Evolutionary conservation across 768 basidiomycete species (phyloP), one percentile per base, ranked within the genome.

Genomic region (Boletus vermiculosoides): DNA sequence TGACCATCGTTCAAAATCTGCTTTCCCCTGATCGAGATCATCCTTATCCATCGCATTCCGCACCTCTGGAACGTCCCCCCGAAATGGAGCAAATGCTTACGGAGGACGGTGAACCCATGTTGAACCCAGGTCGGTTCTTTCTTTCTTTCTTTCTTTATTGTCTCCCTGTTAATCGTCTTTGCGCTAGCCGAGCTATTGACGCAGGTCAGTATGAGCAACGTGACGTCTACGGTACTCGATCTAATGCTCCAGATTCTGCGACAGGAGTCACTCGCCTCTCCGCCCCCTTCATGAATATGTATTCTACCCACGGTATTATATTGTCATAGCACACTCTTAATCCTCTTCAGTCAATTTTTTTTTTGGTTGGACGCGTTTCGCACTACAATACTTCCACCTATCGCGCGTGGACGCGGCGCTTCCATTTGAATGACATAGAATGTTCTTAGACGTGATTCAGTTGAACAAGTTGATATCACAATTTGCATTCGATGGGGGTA

Each of bases 221-320:
- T 41, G 58, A 59, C 44, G 31, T 52, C 46, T 34, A 53, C 50
- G 28, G n/a, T 50, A 45, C 54, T 56, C 52, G 68, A 69, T 67
- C 72, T 73, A 60, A 72, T 71, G 66, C 47, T 63, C 50, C 65
- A 56, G 25, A 52, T 55, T 59, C 51, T 63, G 55, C 54, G 50
- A 47, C 66, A 85, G 83, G 83, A 85, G 71, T 84, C 84, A n/a
- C 75, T 85, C 36, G 83, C 84, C 52, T 84, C 84, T n/a, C 83
- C 84, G n/a, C 82, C 83, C n/a, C 81, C 83, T 28, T 78, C 77
- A 66, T 80, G 68, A 79, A 30, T 49, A 20, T 65, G 58, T 71
- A 71, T 50, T 62, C 56, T 71, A 71, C 42, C 36, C 59, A 40
- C 42, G 52, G 45, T 61, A 58, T 58, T 57, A 61, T 70, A 64